Evolutionary conservation across 2,329 filamentous ascomycete species (phyloP).

Genomic region (Hymenoscyphus fructigenus): DNA sequence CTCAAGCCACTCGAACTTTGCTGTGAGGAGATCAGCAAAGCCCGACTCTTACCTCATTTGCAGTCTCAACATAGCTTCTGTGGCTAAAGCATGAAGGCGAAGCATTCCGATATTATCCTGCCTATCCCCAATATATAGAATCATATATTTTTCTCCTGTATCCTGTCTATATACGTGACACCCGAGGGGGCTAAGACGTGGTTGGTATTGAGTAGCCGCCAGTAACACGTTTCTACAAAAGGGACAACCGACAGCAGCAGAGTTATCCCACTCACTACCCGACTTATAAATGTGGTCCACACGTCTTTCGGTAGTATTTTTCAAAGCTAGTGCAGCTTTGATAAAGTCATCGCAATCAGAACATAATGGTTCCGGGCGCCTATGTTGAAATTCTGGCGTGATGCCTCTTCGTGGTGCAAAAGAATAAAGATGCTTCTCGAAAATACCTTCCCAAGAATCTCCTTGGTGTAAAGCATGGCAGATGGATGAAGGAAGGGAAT

Average conservation of each 20-base stretch:
- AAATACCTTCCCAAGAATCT: too few species aligned
- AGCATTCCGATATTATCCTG: neutral
- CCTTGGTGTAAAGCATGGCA: too few species aligned
- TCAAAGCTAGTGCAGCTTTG: neutral
- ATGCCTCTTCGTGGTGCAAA: too few species aligned
- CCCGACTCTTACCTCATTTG: neutral
- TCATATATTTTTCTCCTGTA: neutral
- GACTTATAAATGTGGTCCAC: neutral
- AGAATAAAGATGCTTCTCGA: too few species aligned
- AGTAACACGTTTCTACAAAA: neutral
- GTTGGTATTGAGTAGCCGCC: neutral
- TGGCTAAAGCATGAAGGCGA: neutral
- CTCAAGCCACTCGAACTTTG: neutral
- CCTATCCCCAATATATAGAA: neutral
- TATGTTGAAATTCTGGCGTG: neutral
- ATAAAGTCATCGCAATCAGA: neutral
- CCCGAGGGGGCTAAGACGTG: neutral
- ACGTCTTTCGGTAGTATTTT: neutral
- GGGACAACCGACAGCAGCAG: neutral
- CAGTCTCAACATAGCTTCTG: neutral
- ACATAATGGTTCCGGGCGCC: neutral
- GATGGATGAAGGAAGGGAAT: too few species aligned
- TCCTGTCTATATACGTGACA: neutral
- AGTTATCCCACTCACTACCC: neutral
- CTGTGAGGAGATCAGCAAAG: neutral